Evolutionary conservation across 805 yeast species (phyloP), one percentile per base, ranked within the genome.

Genomic region (Saccharomycopsis sp.): DNA sequence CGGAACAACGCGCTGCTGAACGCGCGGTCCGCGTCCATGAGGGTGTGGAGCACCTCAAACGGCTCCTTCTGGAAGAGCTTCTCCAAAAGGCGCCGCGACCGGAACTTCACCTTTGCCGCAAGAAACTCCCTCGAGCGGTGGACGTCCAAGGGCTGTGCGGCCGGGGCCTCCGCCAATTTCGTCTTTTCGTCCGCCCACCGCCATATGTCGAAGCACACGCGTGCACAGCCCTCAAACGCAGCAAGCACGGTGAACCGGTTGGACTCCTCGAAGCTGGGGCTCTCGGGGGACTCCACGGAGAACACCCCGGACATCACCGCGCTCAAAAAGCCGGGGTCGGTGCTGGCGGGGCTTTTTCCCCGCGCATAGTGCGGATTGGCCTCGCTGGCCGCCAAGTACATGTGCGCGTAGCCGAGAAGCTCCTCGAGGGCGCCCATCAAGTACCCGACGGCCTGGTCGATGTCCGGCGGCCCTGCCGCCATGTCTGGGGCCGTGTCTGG

Each of bases 241-340:
- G 81, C 72, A n/a, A 85, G 69, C 3, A 88, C 76, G 1, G 84
- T 76, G 59, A 79, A 74, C 20, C 84, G 70, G 61, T 82, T 82
- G 57, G 76, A 79, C 51, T 78, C 80, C 34, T 78, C 81, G 14
- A 79, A 76, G 18, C 79, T 71, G 55, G 79, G 55, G 14, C 70
- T 64, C 18, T 75, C 73, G 0, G 86, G 87, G 0, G 88, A 76
- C 62, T 88, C 95, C 14, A 83, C 80, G 57, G 81, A 85, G 65
- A 88, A 86, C 0, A 88, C 95, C 1, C 94, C 94, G 61, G 85
- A 87, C 56, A 88, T 86, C 23, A 84, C 86, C 56, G 79, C 79
- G 0, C 85, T 85, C 53, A 71, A 74, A 40, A 63, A 63, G 1
- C 66, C 66, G 52, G 55, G 56, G 58, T 61, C 67, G 62, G 54